A percentile compares a stretch with the other conserved stretches of the same genome.
Evolutionary conservation across 176 grass and related monocot genomes (phyloP).

Genomic region (Aegilops bicornis): DNA sequence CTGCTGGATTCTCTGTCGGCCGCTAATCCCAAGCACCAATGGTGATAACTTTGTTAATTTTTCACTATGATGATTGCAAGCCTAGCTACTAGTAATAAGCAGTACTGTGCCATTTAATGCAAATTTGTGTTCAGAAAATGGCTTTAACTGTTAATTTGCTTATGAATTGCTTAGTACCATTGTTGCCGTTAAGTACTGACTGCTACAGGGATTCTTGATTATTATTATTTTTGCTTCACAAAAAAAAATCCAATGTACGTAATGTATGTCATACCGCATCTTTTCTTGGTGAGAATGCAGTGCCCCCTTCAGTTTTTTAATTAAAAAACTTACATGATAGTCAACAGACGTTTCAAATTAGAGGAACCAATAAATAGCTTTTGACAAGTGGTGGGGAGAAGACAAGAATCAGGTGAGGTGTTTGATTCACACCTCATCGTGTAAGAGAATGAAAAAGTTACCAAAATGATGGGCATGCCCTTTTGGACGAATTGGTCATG

Average conservation of each 20-base stretch:
- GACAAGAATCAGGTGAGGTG: conserved; percentile 35
- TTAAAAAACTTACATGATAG: neutral
- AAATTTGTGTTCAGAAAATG: conserved; percentile 19
- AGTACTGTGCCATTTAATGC: neutral
- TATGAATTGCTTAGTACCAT: neutral
- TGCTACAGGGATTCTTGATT: neutral
- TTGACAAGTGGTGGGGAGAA: conserved; percentile 28
- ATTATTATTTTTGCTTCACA: neutral
- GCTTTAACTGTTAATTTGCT: too few relatives aligned
- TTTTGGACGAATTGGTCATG: neutral
- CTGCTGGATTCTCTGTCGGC: conserved; percentile 55
- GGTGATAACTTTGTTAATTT: conserved; percentile 50
- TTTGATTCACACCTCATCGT: conserved; percentile 26
- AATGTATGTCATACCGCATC: neutral
- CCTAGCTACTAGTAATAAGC: conserved; percentile 17
- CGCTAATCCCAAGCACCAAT: conserved; percentile 38
- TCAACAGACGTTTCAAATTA: conserved; percentile 24
- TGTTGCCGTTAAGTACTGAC: neutral
- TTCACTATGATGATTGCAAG: conserved; percentile 34
- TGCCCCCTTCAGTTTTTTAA: neutral
- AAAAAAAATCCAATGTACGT: neutral
- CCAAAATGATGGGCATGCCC: conserved; percentile 26
- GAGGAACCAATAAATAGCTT: conserved; percentile 15
- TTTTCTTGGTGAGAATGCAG: neutral
- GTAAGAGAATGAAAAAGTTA: neutral